Evolutionary conservation across 371 early-diverging fungal species (phyloP), one percentile per base, ranked within the genome.

Genomic region (Dichotomocladium elegans): DNA sequence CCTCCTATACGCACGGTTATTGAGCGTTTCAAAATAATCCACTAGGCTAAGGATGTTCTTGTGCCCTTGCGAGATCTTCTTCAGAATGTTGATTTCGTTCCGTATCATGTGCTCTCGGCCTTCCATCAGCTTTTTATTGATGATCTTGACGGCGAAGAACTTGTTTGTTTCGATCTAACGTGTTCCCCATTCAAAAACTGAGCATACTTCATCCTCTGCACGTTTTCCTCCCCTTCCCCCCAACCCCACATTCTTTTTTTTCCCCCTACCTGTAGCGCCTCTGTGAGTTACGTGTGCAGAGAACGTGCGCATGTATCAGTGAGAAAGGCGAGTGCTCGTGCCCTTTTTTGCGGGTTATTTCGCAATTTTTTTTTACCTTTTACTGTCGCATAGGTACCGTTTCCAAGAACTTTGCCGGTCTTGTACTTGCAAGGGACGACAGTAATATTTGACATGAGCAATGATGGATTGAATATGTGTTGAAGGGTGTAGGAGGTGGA

Each of bases 21-120:
- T 85, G 25, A 86, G 66, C 0, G 96, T 93, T 67, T 94, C 94
- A 68, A 96, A 96, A 74, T 93, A 92, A 60, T 95, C 95, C 25
- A 82, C 77, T 27, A 95, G 74, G 11, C 89, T 88, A 15, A 95
- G 76, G 53, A 96, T 87, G 67, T 94, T 92, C 50, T 82, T 80
- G 63, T 94, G 92, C 7, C 88, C 93, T 59, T 88, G 87, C 3
- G 94, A 94, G 33, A 94, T 79, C 59, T 81, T 81, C 59, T 87
- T 85, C 46, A 94, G 72, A 21, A 94, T 85, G 31, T 86, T 83
- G 68, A 94, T 92, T 69, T 94, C 94, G 60, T 93, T 93, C 35
- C 90, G 76, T 52, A 93, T 87, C 91, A 94, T 89, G 63, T 89
- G 86, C 60, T 94, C 93, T 50, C 89, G 77, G 40, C 93, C 94